These are phyloP conservation scores for Flaveria floridana DNA, from an alignment of 140 eudicot species.

Conservation along the genomic window DNA sequence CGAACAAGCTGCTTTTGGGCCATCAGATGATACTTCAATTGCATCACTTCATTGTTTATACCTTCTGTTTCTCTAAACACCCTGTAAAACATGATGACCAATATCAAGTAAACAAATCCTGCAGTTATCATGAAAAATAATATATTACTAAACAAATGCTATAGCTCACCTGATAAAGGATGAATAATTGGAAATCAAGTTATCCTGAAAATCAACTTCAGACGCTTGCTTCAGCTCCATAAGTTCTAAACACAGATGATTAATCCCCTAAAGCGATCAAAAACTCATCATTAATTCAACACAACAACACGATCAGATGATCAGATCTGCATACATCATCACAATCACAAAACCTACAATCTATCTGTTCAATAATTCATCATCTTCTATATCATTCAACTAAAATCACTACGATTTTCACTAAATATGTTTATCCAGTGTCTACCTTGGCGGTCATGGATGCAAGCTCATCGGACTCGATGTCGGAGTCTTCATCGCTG, in stretches of 20 bases:
- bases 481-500: conserved; percentile 43
- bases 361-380: neutral
- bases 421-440: neutral
- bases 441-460: conserved; percentile 82
- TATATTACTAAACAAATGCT: neutral
- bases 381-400: neutral
- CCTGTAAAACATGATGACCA: conserved; percentile 36
- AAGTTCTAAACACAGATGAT: conserved; percentile 67
- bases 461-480: conserved; percentile 56
- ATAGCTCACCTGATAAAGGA: conserved; percentile 57
- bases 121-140: neutral
- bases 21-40: conserved; percentile 52
- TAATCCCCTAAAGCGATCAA: conserved; percentile 50
- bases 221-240: conserved; percentile 69
- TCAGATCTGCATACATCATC: conserved; percentile 8
- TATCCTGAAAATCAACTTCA: conserved; percentile 66
- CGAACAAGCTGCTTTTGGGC: conserved; percentile 52
- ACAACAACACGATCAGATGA: neutral
- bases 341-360: too few species aligned
- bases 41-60: conserved; percentile 53
- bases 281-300: conserved; percentile 13
- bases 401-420: neutral
- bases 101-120: conserved; percentile 17
- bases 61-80: conserved; percentile 56
- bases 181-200: conserved; percentile 49